phyloP scores from a whole-genome alignment of 2,329 filamentous ascomycete genomes.

The Elsinoe australis region DNA sequence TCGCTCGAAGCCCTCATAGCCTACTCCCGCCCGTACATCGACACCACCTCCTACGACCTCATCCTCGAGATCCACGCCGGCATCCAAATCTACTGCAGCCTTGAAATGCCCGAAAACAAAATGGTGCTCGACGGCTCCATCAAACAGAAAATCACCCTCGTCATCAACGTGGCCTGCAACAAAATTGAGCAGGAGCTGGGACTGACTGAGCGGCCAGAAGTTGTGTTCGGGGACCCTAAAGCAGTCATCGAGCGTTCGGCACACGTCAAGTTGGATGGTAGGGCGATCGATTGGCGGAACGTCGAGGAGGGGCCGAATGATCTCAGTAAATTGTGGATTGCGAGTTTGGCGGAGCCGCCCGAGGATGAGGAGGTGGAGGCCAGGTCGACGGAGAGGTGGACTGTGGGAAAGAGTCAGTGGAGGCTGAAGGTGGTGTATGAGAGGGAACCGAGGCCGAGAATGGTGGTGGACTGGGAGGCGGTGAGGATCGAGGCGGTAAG shows the following conservation, averaged over 20 bases:
- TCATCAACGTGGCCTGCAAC: slow-evolving; percentile 18
- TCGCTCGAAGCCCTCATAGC: slow-evolving; percentile 44
- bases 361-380: slow-evolving; percentile 10
- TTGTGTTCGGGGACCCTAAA: slow-evolving; percentile 4
- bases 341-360: slow-evolving; percentile 14
- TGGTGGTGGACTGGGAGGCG: slow-evolving; percentile 8
- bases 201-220: background rate
- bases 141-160: background rate
- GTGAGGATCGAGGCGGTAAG: slow-evolving; percentile 16
- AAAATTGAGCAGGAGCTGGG: slow-evolving; percentile 14
- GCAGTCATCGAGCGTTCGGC: slow-evolving; percentile 13
- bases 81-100: slow-evolving; percentile 28
- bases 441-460: slow-evolving; percentile 4
- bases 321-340: slow-evolving; percentile 14
- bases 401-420: slow-evolving; percentile 15
- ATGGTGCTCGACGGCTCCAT: background rate
- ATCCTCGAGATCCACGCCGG: slow-evolving; percentile 72
- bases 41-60: slow-evolving; percentile 63
- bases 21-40: slow-evolving; percentile 81
- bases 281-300: slow-evolving; percentile 14
- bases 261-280: slow-evolving; percentile 1
- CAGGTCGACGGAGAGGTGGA: slow-evolving; percentile 10
- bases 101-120: slow-evolving; percentile 13
- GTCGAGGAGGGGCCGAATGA: slow-evolving; percentile 14
- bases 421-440: background rate